These are phyloP conservation scores for Ustilago loliicola DNA, from an alignment of 1,284 basidiomycete genomes.

Conservation along the genomic window DNA sequence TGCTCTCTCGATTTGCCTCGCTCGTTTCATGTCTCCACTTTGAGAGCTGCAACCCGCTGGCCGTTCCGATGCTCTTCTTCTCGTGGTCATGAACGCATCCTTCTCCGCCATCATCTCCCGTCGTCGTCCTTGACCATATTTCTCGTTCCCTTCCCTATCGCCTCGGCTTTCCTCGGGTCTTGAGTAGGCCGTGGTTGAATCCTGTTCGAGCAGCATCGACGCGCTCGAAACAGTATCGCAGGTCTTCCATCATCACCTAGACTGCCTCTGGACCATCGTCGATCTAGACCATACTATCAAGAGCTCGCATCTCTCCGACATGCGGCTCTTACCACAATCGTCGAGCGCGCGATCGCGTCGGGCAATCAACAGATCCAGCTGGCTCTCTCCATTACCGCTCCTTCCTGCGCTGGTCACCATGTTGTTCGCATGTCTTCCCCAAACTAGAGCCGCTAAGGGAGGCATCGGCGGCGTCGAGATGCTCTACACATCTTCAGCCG, in stretches of 20 bases:
- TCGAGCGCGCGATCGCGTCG: neutral
- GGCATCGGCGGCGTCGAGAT: slow-evolving; percentile 42
- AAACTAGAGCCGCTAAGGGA: slow-evolving; percentile 1
- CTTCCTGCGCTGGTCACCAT: slow-evolving; percentile 13
- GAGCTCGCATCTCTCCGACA: neutral
- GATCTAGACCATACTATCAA: neutral
- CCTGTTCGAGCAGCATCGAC: slow-evolving; percentile 3
- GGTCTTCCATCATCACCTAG: neutral
- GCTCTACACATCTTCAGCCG: slow-evolving; percentile 63
- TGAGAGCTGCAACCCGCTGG: neutral
- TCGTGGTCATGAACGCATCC: neutral
- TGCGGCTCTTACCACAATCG: slow-evolving; percentile 3
- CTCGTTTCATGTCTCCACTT: neutral
- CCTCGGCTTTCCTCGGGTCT: slow-evolving; percentile 1
- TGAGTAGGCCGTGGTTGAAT: slow-evolving; percentile 12
- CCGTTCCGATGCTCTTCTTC: neutral
- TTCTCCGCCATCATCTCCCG: neutral
- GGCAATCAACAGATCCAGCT: neutral
- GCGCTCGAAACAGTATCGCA: neutral
- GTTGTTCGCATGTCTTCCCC: slow-evolving; percentile 14
- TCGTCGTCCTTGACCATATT: neutral
- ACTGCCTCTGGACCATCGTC: neutral
- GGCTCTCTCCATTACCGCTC: slow-evolving; percentile 4
- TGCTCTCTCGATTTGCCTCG: neutral
- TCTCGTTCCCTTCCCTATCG: neutral